Percentiles rank a stretch among this genome's conserved stretches.
Evolutionary conservation across 2,329 filamentous ascomycete genomes (phyloP).

Genomic region (Colletotrichum destructivum): DNA sequence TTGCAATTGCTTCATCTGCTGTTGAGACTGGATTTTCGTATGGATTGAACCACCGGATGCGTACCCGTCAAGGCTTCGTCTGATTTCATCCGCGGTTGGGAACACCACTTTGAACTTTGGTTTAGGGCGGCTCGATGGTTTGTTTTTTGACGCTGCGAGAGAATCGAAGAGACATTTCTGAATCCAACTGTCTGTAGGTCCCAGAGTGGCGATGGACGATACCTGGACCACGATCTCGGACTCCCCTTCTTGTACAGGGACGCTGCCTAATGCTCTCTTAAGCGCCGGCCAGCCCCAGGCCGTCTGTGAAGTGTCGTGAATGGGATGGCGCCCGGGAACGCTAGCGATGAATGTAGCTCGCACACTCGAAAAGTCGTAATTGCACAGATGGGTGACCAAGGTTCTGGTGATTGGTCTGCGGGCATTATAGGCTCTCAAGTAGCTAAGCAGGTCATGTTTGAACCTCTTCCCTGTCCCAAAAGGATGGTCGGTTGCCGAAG

Average conservation of each 20-base stretch:
- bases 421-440: conserved; percentile 79
- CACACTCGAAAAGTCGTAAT: conserved; percentile 79
- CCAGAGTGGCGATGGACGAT: conserved; percentile 87
- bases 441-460: conserved; percentile 81
- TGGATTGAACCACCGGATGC: conserved; percentile 85
- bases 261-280: conserved; percentile 68
- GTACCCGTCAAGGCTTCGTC: conserved; percentile 84
- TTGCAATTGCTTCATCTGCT: conserved; percentile 81
- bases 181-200: conserved; percentile 80
- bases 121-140: conserved; percentile 43
- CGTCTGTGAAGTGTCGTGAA: conserved; percentile 64
- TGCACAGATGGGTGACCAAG: conserved; percentile 70
- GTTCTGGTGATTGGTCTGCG: conserved; percentile 66
- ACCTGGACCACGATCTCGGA: conserved; percentile 75
- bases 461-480: conserved; percentile 72
- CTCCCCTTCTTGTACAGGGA: conserved; percentile 62
- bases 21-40: conserved; percentile 78
- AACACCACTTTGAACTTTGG: conserved; percentile 82
- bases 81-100: conserved; percentile 84
- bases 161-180: conserved; percentile 73
- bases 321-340: conserved; percentile 77
- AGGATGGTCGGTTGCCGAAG: neutral
- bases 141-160: conserved; percentile 54
- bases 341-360: conserved; percentile 83
- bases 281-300: conserved; percentile 85